Evolutionary conservation across 164 flowering plant genomes (phyloP).

Genomic region (Euptelea pleiosperma): DNA sequence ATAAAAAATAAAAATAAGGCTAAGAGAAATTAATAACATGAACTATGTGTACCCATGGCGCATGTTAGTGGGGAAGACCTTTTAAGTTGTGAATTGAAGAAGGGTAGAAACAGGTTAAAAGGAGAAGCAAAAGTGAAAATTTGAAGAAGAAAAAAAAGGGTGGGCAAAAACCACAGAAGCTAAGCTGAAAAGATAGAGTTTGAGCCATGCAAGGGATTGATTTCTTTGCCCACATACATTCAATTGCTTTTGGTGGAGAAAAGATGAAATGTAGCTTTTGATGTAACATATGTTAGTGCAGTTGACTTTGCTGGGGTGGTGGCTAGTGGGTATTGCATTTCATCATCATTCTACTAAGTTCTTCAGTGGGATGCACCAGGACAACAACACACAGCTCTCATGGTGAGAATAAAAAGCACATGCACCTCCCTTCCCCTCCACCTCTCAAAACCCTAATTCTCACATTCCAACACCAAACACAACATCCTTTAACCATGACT

Average conservation of each 20-base stretch:
- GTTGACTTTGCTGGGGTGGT: constrained; percentile 52
- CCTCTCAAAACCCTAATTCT: constrained; percentile 8
- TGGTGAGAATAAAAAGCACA: constrained; percentile 20
- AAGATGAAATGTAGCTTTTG: not conserved
- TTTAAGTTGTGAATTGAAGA: no score
- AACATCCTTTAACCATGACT: constrained; percentile 29
- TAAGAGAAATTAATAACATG: constrained; percentile 7
- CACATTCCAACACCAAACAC: constrained; percentile 1
- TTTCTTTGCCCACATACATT: no score
- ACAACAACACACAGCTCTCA: constrained; percentile 23
- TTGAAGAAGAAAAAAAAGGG: constrained; percentile 11
- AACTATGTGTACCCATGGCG: not conserved
- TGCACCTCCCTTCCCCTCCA: constrained; percentile 9
- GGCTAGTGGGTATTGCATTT: constrained; percentile 28
- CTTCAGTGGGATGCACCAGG: constrained; percentile 41
- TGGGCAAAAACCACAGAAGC: constrained; percentile 7
- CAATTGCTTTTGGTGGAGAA: constrained; percentile 7
- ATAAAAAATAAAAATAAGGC: no score
- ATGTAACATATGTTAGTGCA: constrained; percentile 27
- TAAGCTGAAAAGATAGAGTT: constrained; percentile 25
- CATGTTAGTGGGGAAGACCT: not conserved
- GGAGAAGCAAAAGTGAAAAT: no score
- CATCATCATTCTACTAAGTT: constrained; percentile 32
- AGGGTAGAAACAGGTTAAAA: constrained; percentile 19
- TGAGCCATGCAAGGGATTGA: constrained; percentile 39